Base-by-base conservation (phyloP, 2,329 filamentous ascomycete genomes). In the Microdochium bolleyi region DNA sequence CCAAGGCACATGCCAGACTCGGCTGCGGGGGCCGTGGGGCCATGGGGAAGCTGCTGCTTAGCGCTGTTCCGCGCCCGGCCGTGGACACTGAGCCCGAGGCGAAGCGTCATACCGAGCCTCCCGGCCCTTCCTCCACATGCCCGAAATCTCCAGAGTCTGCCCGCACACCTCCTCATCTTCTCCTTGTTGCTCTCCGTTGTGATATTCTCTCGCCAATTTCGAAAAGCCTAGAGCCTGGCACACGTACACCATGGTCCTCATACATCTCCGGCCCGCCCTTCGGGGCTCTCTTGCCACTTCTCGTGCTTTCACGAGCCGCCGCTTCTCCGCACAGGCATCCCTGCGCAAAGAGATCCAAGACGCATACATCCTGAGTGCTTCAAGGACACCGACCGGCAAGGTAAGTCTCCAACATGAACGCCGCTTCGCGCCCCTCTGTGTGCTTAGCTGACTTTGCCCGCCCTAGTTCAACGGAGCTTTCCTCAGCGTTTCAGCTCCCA, bases 401-500 rank as follows among this genome's bases (percentile, higher is more conserved):
- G 92, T 94, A 69, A 48, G 54, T 46, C 44, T 50, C 57, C 52
- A 24, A 8, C 11, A n/a, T 1, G 3, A 14, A 19, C 9, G 3
- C 8, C 24, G 49, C 49, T 13, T 49, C 38, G 51, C 19, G 19
- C n/a, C 24, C 24, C 30, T 14, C 27, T 24, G 27, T 8, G 37
- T 51, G 54, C 27, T 2, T 14, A 44, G n/a, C 24, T 49, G 22
- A 46, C 49, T n/a, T 1, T n/a, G 25, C 53, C 41, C 55, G 24
- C 32, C 25, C 14, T 54, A 96, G 90, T 96, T 97, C 80, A 96
- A 97, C 73, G 94, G 94, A 66, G 86, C 89, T 16, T 94, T 95
- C 68, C 79, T 87, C 48, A 87, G 81, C 49, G 84, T 97, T 30
- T 78, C 91, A 3, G 92, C 92, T 10, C 88, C 94, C n/a, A 80